Conservation (phyloP, 2,329 filamentous ascomycete genomes). For the Dryadomyces quercus-mongolicae region DNA sequence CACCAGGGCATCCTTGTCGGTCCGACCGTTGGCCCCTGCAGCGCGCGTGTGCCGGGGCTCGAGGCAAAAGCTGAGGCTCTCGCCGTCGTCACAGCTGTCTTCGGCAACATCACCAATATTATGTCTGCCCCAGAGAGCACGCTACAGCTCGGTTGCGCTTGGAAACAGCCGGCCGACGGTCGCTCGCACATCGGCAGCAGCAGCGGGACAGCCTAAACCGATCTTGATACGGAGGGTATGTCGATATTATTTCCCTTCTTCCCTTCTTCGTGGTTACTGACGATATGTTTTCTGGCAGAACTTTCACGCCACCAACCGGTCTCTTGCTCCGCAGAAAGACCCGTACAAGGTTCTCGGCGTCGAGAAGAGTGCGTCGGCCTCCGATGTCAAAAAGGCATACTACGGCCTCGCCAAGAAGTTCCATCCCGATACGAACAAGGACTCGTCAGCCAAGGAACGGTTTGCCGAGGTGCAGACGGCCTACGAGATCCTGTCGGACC, state of each 20-base stretch:
- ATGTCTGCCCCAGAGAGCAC: conserved; percentile 11
- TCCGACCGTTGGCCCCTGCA: conserved; percentile 18
- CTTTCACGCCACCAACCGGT: conserved; percentile 48
- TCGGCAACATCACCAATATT: not conserved
- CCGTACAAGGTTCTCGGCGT: conserved; percentile 85
- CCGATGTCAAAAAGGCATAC: conserved; percentile 97
- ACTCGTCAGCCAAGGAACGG: conserved; percentile 81
- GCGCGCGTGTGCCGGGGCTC: conserved; percentile 17
- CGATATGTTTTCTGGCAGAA: conserved; percentile 19
- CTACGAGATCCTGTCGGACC: conserved; percentile 86
- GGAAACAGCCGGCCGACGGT: not conserved
- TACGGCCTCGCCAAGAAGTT: conserved; percentile 96
- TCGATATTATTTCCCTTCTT: too few species aligned
- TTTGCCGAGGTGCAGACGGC: conserved; percentile 88
- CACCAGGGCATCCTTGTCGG: conserved; percentile 20
- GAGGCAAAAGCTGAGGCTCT: conserved; percentile 13
- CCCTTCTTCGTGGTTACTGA: not conserved
- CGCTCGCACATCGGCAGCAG: not conserved
- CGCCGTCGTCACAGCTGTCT: not conserved
- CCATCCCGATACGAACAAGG: conserved; percentile 97
- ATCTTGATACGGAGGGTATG: conserved; percentile 3
- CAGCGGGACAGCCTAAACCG: not conserved
- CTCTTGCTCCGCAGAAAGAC: conserved; percentile 48
- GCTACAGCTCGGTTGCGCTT: not conserved
- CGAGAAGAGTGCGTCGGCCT: conserved; percentile 62